These are phyloP conservation scores for Neurospora sp. DNA, from an alignment of 495 filamentous ascomycete genomes.

Conservation along the genomic window DNA sequence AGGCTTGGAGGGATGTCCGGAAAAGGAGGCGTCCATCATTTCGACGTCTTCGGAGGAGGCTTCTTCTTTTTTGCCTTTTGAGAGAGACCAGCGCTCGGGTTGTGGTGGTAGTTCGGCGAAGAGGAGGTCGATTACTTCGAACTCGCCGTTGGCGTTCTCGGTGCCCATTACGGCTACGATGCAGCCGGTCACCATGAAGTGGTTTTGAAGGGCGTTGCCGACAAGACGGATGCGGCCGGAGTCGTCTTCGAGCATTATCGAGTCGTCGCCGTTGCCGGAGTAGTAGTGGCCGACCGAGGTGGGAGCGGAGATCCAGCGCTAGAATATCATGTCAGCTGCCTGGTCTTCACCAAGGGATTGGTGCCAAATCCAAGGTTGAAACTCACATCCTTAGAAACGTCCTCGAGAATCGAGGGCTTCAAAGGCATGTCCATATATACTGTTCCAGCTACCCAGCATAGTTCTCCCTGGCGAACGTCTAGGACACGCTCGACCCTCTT, in stretches of 20 bases:
- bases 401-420: slow-evolving; percentile 95
- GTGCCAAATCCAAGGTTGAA: not conserved
- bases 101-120: slow-evolving; percentile 79
- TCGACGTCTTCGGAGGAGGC: slow-evolving; percentile 27
- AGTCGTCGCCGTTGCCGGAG: slow-evolving; percentile 45
- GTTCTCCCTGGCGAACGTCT: slow-evolving; percentile 88
- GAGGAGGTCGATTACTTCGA: slow-evolving; percentile 83
- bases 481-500: slow-evolving; percentile 73
- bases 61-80: slow-evolving; percentile 21
- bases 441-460: slow-evolving; percentile 93
- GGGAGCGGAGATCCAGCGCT: slow-evolving; percentile 84
- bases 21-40: slow-evolving; percentile 28
- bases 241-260: slow-evolving; percentile 90
- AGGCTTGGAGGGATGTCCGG: slow-evolving; percentile 7
- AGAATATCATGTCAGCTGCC: not conserved
- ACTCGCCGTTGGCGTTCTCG: slow-evolving; percentile 83
- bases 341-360: not conserved
- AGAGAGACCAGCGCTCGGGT: slow-evolving; percentile 61
- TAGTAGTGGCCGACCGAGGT: slow-evolving; percentile 69
- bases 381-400: slow-evolving; percentile 82
- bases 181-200: slow-evolving; percentile 78
- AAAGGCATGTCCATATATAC: slow-evolving; percentile 95
- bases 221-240: slow-evolving; percentile 80
- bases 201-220: slow-evolving; percentile 51
- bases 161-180: slow-evolving; percentile 87